These are phyloP conservation scores for Beauveria medogensis DNA, from an alignment of 2,329 filamentous ascomycete genomes.

Conservation along the genomic window DNA sequence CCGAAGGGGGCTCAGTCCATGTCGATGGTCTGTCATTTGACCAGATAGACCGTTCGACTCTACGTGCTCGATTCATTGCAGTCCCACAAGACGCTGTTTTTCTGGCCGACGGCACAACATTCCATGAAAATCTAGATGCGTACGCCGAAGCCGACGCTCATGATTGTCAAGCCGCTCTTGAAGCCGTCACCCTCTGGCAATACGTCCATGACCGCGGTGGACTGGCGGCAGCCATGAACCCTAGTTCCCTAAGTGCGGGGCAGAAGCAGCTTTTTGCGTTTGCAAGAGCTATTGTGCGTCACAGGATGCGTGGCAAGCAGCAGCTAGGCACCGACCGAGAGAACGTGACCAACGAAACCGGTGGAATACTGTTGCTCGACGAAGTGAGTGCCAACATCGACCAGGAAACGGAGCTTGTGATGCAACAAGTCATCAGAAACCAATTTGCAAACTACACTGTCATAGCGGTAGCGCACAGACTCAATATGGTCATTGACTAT, in stretches of 20 bases:
- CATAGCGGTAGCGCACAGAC: slow-evolving; percentile 2
- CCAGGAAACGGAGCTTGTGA: slow-evolving; percentile 5
- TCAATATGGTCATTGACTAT: slow-evolving; percentile 4
- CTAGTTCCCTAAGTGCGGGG: background rate
- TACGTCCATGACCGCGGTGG: slow-evolving; percentile 1
- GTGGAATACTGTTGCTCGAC: slow-evolving; percentile 8
- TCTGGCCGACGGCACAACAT: background rate
- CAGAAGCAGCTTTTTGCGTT: slow-evolving; percentile 10
- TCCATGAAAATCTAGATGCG: background rate
- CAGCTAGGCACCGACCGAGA: too few species aligned
- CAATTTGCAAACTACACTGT: slow-evolving; percentile 5
- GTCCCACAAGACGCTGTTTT: slow-evolving; percentile 14
- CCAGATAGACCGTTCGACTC: slow-evolving; percentile 2
- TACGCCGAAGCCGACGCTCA: background rate
- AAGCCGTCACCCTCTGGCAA: background rate
- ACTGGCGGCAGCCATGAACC: background rate
- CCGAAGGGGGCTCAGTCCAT: too few species aligned
- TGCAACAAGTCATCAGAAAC: background rate
- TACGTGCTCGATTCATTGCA: slow-evolving; percentile 13
- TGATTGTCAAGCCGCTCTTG: background rate
- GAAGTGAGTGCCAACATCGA: slow-evolving; percentile 8
- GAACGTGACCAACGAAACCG: background rate
- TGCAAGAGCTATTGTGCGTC: background rate
- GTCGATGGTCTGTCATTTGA: too few species aligned
- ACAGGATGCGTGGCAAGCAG: too few species aligned